Percentiles rank a stretch among this genome's conserved stretches.
These are phyloP conservation scores for Botrytis paeoniae DNA, from an alignment of 2,329 filamentous ascomycete genomes.

Conservation along the genomic window DNA sequence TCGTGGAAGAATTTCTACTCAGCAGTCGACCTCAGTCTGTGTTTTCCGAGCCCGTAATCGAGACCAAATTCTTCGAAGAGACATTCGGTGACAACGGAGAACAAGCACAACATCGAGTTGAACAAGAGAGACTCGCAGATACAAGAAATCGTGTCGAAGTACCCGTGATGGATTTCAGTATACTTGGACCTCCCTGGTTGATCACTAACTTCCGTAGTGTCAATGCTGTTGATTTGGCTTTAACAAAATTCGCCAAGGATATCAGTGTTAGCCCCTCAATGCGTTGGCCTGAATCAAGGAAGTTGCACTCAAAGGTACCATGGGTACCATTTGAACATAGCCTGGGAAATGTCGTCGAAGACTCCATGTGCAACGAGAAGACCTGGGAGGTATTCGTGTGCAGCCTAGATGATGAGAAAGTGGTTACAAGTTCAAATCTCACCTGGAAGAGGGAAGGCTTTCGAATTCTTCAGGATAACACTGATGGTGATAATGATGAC, in stretches of 20 bases:
- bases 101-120: conserved; percentile 26
- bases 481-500: conserved; percentile 38
- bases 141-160: conserved; percentile 47
- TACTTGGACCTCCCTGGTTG: conserved; percentile 48
- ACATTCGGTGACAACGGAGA: conserved; percentile 28
- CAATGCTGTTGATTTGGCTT: conserved; percentile 33
- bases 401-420: conserved; percentile 28
- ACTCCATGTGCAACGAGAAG: conserved; percentile 42
- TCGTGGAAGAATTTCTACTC: conserved; percentile 30
- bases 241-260: conserved; percentile 31
- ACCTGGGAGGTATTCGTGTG: conserved; percentile 40
- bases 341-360: conserved; percentile 39
- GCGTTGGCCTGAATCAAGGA: conserved; percentile 42
- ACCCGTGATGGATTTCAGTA: conserved; percentile 45
- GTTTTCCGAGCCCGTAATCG: conserved; percentile 14
- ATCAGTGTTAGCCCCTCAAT: conserved; percentile 34
- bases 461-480: conserved; percentile 42
- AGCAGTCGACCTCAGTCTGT: conserved; percentile 12
- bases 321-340: conserved; percentile 47
- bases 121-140: conserved; percentile 38
- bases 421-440: conserved; percentile 42
- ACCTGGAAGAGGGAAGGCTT: conserved; percentile 49
- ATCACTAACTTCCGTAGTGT: conserved; percentile 21
- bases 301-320: conserved; percentile 41
- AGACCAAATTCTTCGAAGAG: conserved; percentile 31